Percentiles rank a stretch among this genome's conserved stretches.
phyloP scores from a whole-genome alignment of 495 filamentous ascomycete genomes.

The Achaetomiella virescens region DNA sequence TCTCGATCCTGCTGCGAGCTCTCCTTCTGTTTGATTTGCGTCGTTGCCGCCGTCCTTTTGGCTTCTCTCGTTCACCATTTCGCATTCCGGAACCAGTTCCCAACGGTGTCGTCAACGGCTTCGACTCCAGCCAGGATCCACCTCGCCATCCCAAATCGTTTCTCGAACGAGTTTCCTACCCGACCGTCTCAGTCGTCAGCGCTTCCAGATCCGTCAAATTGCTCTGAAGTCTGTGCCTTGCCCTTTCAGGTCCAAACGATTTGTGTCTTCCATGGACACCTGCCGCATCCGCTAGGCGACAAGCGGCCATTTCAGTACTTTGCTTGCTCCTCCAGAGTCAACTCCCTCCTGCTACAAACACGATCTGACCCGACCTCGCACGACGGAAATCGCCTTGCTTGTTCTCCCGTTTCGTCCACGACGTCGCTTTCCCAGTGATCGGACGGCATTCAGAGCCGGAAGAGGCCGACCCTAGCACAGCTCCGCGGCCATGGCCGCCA shows the following conservation, averaged over 20 bases:
- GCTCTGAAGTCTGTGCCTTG: not conserved
- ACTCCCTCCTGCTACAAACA: too few relatives aligned
- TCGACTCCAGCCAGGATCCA: not conserved
- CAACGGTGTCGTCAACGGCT: too few relatives aligned
- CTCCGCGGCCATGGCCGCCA: conserved; percentile 45
- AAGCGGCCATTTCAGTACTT: not conserved
- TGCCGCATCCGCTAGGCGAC: not conserved
- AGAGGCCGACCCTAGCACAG: conserved; percentile 14
- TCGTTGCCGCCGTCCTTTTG: too few relatives aligned
- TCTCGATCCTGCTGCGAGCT: too few relatives aligned
- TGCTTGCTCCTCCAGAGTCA: not conserved
- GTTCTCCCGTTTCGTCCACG: not conserved
- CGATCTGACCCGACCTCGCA: too few relatives aligned
- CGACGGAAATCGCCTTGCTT: too few relatives aligned
- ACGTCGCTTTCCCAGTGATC: not conserved
- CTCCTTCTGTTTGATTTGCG: too few relatives aligned
- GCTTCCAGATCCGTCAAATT: too few relatives aligned
- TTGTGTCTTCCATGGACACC: not conserved
- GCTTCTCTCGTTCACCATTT: too few relatives aligned
- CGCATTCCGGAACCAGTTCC: too few relatives aligned
- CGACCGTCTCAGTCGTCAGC: too few relatives aligned
- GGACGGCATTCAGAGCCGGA: not conserved
- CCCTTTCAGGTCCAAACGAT: not conserved
- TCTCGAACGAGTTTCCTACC: too few relatives aligned
- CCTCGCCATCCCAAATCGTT: not conserved